A percentile compares a stretch with the other conserved stretches of the same genome.
Evolutionary conservation across 2,329 filamentous ascomycete species (phyloP).

Genomic region (Penicillium hordei): DNA sequence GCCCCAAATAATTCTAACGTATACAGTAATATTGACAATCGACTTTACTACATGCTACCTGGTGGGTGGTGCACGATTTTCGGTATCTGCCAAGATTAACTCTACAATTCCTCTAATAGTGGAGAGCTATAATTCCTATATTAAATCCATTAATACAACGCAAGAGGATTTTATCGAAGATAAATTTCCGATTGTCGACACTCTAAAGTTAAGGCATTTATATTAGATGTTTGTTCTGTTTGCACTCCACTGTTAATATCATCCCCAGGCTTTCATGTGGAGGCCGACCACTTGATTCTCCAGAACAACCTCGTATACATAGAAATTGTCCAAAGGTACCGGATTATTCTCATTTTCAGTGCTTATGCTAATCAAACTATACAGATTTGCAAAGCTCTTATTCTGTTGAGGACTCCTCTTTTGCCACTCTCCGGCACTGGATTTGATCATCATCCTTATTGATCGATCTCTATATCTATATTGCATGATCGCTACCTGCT

Average conservation of each 20-base stretch:
- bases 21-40: too few relatives aligned
- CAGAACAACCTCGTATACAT: constrained; percentile 3
- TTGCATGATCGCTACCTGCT: neutral
- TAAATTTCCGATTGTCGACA: too few relatives aligned
- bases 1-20: too few relatives aligned
- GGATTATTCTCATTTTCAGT: too few relatives aligned
- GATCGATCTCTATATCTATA: neutral
- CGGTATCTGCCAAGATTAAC: too few relatives aligned
- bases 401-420: neutral
- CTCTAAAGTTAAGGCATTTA: too few relatives aligned
- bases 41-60: too few relatives aligned
- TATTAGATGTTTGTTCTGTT: neutral
- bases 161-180: too few relatives aligned
- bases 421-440: neutral
- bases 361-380: neutral
- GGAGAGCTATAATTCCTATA: too few relatives aligned
- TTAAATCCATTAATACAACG: too few relatives aligned
- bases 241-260: neutral
- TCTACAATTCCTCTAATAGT: too few relatives aligned
- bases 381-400: neutral
- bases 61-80: too few relatives aligned
- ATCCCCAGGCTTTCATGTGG: neutral
- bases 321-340: neutral
- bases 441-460: neutral
- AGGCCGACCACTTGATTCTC: neutral